Evolutionary conservation across 495 filamentous ascomycete species (phyloP).

Genomic region (Apodospora peruviana): DNA sequence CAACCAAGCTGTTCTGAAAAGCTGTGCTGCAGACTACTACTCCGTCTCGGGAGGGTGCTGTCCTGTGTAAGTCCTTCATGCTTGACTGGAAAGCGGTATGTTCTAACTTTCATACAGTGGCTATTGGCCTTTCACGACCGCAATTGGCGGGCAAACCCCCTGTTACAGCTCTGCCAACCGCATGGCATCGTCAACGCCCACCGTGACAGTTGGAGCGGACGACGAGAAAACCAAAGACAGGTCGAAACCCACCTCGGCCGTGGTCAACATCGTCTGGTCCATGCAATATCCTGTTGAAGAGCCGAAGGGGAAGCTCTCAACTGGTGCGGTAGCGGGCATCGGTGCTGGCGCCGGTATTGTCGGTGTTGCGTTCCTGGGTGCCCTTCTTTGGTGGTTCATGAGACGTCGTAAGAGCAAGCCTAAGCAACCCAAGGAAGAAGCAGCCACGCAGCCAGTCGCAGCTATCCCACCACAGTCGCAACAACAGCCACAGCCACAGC

Average conservation of each 20-base stretch:
- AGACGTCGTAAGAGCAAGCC: conserved; percentile 18
- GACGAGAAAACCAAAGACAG: conserved; percentile 7
- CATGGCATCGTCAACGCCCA: neutral
- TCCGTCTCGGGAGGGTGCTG: conserved; percentile 23
- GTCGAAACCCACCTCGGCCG: conserved; percentile 19
- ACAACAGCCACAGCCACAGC: neutral
- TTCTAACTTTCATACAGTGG: conserved; percentile 10
- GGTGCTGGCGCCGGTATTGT: conserved; percentile 19
- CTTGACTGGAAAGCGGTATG: neutral
- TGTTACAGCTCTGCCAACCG: conserved; percentile 17
- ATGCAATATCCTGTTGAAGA: conserved; percentile 19
- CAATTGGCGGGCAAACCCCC: conserved; percentile 18
- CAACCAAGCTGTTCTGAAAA: conserved; percentile 3
- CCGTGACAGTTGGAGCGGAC: conserved; percentile 10
- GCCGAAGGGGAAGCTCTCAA: conserved; percentile 10
- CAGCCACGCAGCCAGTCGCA: neutral
- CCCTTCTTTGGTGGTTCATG: conserved; percentile 15
- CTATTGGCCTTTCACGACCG: conserved; percentile 18
- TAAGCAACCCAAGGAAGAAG: neutral
- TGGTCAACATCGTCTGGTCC: conserved; percentile 25
- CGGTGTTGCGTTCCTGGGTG: conserved; percentile 11
- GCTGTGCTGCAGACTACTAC: conserved; percentile 24
- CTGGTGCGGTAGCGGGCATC: conserved; percentile 23
- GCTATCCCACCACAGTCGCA: neutral
- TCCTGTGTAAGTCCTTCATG: conserved; percentile 14